Percentiles rank a stretch among this genome's conserved stretches.
phyloP scores from a whole-genome alignment of 2,329 filamentous ascomycete species.

The Pezicula carpinea region DNA sequence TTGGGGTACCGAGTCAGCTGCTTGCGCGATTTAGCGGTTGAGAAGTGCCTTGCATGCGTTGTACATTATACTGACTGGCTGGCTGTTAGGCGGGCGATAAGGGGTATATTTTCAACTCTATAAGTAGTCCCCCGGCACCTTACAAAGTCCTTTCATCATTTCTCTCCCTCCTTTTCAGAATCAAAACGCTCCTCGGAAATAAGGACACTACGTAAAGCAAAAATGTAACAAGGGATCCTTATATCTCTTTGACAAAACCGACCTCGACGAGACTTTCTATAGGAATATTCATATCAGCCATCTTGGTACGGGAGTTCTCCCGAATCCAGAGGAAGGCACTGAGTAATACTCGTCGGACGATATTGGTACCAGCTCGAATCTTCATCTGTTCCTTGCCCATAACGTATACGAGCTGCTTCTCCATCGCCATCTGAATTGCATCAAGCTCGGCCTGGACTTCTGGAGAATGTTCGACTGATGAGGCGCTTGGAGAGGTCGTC shows the following conservation, averaged over 20 bases:
- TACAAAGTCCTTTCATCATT: too few relatives aligned
- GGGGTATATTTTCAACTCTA: too few relatives aligned
- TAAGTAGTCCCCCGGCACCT: too few relatives aligned
- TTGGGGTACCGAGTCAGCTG: too few relatives aligned
- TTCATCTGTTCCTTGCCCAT: constrained; percentile 60
- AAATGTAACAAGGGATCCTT: not conserved
- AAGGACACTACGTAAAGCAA: too few relatives aligned
- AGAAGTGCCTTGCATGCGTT: too few relatives aligned
- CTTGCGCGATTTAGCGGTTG: too few relatives aligned
- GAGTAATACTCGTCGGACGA: constrained; percentile 43
- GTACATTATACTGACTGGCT: too few relatives aligned
- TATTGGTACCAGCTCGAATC: constrained; percentile 35
- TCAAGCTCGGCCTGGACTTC: constrained; percentile 36
- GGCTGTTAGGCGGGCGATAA: too few relatives aligned
- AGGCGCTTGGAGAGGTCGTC: constrained; percentile 8
- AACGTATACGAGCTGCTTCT: constrained; percentile 48
- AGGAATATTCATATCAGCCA: constrained; percentile 55
- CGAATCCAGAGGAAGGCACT: constrained; percentile 58
- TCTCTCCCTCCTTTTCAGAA: too few relatives aligned
- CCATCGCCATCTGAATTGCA: constrained; percentile 38
- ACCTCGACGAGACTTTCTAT: constrained; percentile 60
- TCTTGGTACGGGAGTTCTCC: constrained; percentile 62
- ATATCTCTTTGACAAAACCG: constrained; percentile 64
- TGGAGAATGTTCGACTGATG: constrained; percentile 16
- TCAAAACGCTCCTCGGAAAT: too few relatives aligned